Evolutionary conservation across 208 protist genomes (phyloP).

Genomic region (Trypanosoma congolense): DNA sequence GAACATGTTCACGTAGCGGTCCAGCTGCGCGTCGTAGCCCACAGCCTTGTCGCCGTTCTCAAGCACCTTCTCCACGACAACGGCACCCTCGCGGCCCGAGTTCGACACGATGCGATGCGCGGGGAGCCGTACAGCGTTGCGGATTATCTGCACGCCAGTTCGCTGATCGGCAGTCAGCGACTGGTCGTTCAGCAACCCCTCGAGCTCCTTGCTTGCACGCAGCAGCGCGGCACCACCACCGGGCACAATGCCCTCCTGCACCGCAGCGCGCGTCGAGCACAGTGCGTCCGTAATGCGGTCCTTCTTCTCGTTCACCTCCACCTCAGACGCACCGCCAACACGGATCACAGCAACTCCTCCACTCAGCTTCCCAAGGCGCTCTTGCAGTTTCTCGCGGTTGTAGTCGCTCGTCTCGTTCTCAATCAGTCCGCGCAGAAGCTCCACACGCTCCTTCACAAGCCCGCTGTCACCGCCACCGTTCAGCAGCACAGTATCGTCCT

Average conservation of each 20-base stretch:
- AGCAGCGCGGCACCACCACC: constrained; percentile 97
- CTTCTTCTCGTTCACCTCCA: constrained; percentile 99
- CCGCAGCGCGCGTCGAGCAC: constrained; percentile 98
- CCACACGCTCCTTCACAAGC: constrained; percentile 89
- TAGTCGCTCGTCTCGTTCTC: constrained; percentile 89
- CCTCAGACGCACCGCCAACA: constrained; percentile 97
- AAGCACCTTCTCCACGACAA: constrained; percentile 97
- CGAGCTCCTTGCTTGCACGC: constrained; percentile 83
- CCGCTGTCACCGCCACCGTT: constrained; percentile 92
- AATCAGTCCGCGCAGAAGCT: constrained; percentile 90
- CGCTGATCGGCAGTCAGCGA: constrained; percentile 89
- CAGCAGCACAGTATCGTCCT: constrained; percentile 97
- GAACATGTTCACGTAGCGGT: constrained; percentile 97
- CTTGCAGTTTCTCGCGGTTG: constrained; percentile 96
- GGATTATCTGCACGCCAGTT: constrained; percentile 95
- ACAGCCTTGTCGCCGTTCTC: constrained; percentile 54
- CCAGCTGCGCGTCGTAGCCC: constrained; percentile 94
- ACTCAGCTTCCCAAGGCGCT: constrained; percentile 97
- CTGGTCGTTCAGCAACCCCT: constrained; percentile 63
- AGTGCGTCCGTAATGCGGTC: constrained; percentile 98
- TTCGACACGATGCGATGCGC: constrained; percentile 95
- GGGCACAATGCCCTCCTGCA: constrained; percentile 99
- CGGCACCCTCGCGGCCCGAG: constrained; percentile 95
- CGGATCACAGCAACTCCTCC: constrained; percentile 97
- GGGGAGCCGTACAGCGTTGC: constrained; percentile 90